Conservation (phyloP, 2,329 filamentous ascomycete genomes). For the Tolypocladium paradoxum region DNA sequence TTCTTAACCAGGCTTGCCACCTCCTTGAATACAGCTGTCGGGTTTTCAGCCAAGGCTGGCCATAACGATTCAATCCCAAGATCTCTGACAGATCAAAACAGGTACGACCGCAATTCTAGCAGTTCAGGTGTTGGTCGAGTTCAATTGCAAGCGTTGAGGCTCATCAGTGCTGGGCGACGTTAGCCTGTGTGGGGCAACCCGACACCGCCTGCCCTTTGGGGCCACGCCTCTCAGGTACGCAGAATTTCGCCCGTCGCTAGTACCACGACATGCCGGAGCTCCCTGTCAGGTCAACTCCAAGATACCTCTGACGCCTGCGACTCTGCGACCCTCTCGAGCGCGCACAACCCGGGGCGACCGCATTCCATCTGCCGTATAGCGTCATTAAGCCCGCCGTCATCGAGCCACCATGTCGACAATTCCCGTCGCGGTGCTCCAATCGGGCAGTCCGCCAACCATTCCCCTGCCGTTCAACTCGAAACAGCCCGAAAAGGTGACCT, state of each 20-base stretch:
- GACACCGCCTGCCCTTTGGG: neutral
- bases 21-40: neutral
- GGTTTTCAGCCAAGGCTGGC: neutral
- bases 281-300: neutral
- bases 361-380: neutral
- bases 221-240: neutral
- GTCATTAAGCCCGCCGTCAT: neutral
- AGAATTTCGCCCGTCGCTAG: neutral
- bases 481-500: constrained; percentile 79
- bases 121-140: too few relatives aligned
- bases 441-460: constrained; percentile 65
- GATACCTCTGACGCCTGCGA: neutral
- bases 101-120: neutral
- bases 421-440: constrained; percentile 64
- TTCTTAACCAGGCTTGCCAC: neutral
- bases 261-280: neutral
- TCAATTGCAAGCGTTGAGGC: neutral
- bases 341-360: neutral
- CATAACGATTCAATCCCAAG: neutral
- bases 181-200: neutral
- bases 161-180: neutral
- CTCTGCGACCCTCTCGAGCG: neutral
- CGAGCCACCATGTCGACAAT: constrained; percentile 64
- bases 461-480: constrained; percentile 79
- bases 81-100: neutral